Percentiles rank a stretch among this genome's conserved stretches.
phyloP scores from a whole-genome alignment of 2,329 filamentous ascomycete genomes.

The Neospermospora avenae region DNA sequence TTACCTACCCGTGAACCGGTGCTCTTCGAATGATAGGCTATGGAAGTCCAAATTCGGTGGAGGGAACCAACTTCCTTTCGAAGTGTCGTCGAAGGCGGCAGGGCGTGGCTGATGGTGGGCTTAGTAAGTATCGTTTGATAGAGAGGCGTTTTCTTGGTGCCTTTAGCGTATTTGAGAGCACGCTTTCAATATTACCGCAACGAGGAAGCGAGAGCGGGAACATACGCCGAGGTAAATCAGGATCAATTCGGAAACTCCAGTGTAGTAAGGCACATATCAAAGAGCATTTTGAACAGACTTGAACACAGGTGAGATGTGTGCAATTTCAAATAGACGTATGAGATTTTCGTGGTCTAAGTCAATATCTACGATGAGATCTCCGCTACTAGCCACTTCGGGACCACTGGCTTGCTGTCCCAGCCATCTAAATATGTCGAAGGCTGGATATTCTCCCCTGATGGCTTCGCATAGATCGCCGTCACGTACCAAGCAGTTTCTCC shows the following conservation, averaged over 20 bases:
- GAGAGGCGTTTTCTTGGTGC: too few relatives aligned
- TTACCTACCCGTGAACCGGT: not conserved
- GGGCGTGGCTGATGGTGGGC: too few relatives aligned
- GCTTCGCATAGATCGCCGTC: conserved; percentile 69
- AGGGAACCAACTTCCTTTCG: not conserved
- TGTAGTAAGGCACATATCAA: not conserved
- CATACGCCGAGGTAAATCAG: too few relatives aligned
- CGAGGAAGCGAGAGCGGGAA: too few relatives aligned
- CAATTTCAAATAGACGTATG: too few relatives aligned
- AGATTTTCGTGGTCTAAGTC: not conserved
- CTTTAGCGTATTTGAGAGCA: too few relatives aligned
- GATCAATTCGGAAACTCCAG: too few relatives aligned
- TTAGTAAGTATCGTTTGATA: too few relatives aligned
- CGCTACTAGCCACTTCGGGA: conserved; percentile 58
- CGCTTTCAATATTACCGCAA: too few relatives aligned
- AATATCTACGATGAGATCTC: conserved; percentile 16
- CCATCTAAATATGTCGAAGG: conserved; percentile 53
- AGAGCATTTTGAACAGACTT: not conserved
- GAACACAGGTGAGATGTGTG: not conserved
- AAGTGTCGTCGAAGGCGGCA: not conserved
- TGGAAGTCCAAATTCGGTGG: not conserved
- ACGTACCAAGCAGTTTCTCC: conserved; percentile 64
- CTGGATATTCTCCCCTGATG: conserved; percentile 50
- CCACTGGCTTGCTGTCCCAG: conserved; percentile 55
- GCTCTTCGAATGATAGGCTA: not conserved